Evolutionary conservation across 305 asterid species (phyloP).

Genomic region (Plantago coronopus): DNA sequence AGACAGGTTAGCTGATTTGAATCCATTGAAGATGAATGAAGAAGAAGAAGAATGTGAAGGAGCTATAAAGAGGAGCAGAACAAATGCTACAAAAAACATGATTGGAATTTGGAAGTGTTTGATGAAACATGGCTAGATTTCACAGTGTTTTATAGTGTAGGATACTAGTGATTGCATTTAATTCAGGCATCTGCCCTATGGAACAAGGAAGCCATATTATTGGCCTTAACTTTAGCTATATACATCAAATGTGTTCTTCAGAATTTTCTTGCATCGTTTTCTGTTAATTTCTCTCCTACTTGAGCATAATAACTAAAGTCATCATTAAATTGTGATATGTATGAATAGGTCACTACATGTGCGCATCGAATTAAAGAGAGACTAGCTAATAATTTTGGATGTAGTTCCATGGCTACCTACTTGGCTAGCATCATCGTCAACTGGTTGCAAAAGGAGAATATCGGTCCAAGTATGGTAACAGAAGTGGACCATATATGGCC

Average conservation of each 20-base stretch:
- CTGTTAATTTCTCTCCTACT: too few species aligned
- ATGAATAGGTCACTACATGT: too few species aligned
- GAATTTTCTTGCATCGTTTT: too few species aligned
- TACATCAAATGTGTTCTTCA: background rate
- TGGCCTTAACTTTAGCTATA: background rate
- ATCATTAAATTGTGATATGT: too few species aligned
- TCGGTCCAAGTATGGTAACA: too few species aligned
- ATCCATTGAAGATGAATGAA: conserved; percentile 36
- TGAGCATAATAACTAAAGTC: too few species aligned
- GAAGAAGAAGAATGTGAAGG: conserved; percentile 13
- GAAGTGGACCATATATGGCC: too few species aligned
- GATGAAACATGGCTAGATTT: conserved; percentile 25
- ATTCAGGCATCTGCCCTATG: conserved; percentile 1
- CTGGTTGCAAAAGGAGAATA: too few species aligned
- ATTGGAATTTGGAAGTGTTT: background rate
- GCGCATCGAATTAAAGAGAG: too few species aligned
- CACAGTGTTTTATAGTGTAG: background rate
- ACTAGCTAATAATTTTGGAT: too few species aligned
- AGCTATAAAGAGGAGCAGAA: conserved; percentile 10
- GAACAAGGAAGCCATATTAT: background rate
- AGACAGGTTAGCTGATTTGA: conserved; percentile 24
- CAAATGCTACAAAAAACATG: conserved; percentile 19
- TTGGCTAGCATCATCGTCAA: too few species aligned
- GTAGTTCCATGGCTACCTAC: too few species aligned
- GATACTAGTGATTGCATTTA: background rate